Evolutionary conservation across 345 rosid species (phyloP).

Genomic region (Linum tenue): DNA sequence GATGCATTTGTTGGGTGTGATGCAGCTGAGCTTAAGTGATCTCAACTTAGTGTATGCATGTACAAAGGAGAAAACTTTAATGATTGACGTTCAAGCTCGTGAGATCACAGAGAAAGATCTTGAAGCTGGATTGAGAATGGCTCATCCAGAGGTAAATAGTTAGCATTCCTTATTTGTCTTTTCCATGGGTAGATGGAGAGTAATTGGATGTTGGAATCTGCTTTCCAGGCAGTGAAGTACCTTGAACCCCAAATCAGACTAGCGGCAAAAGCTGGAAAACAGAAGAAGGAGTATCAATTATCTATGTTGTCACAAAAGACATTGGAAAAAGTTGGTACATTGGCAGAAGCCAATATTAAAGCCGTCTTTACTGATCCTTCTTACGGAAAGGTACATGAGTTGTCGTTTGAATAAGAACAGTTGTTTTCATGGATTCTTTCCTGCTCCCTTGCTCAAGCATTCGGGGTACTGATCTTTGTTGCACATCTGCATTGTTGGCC

Average conservation of each 20-base stretch:
- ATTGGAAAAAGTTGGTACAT: conserved; percentile 52
- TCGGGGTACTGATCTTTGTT: background rate
- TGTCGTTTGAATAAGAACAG: conserved; percentile 13
- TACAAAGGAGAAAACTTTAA: conserved; percentile 83
- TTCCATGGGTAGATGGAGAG: background rate
- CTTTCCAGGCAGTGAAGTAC: conserved; percentile 71
- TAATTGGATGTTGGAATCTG: conserved; percentile 15
- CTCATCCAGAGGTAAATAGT: conserved; percentile 77
- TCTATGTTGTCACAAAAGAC: conserved; percentile 65
- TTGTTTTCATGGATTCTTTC: background rate
- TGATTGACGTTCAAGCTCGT: conserved; percentile 91
- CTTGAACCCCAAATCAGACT: conserved; percentile 81
- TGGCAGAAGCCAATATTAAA: conserved; percentile 64
- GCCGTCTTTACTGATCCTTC: conserved; percentile 77
- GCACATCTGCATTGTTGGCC: conserved; percentile 2
- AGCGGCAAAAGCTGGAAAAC: conserved; percentile 87
- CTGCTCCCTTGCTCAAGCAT: background rate
- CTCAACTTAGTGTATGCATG: conserved; percentile 91
- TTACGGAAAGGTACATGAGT: conserved; percentile 63
- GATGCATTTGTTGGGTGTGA: conserved; percentile 15
- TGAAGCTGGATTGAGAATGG: conserved; percentile 79
- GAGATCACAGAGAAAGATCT: conserved; percentile 84
- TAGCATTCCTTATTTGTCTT: conserved; percentile 5
- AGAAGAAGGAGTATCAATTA: conserved; percentile 80
- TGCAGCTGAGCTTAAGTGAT: conserved; percentile 88